A percentile compares a stretch with the other conserved stretches of the same genome.
phyloP scores from a whole-genome alignment of 2,329 filamentous ascomycete species.

The Chaetomium sp. region DNA sequence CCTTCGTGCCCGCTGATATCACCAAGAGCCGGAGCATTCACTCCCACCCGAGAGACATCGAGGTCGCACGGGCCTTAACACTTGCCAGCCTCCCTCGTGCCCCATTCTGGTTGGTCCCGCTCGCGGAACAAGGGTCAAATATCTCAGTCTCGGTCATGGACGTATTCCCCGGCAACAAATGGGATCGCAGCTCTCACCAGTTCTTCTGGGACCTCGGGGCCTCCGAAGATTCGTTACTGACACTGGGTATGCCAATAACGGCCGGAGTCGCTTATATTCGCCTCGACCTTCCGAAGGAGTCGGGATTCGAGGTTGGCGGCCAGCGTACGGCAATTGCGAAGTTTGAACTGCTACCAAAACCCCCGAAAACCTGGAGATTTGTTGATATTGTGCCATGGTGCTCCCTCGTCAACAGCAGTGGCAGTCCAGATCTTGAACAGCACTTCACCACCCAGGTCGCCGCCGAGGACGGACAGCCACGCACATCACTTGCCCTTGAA shows the following conservation, averaged over 20 bases:
- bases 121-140: neutral
- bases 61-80: too few species aligned
- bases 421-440: neutral
- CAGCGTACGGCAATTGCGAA: neutral
- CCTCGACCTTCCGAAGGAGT: neutral
- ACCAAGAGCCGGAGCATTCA: too few species aligned
- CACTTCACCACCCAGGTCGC: neutral
- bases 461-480: too few species aligned
- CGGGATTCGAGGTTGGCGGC: too few species aligned
- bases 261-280: neutral
- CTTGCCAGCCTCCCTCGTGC: too few species aligned
- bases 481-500: neutral
- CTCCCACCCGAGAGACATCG: too few species aligned
- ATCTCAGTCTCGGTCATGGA: neutral
- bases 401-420: neutral
- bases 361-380: neutral
- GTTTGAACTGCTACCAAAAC: neutral
- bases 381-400: neutral
- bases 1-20: too few species aligned
- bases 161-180: neutral
- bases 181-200: neutral
- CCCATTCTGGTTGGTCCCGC: neutral
- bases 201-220: neutral
- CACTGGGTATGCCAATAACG: neutral
- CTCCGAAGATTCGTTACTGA: neutral